Conservation (phyloP, 768 basidiomycete species). For the Vararia minispora region DNA sequence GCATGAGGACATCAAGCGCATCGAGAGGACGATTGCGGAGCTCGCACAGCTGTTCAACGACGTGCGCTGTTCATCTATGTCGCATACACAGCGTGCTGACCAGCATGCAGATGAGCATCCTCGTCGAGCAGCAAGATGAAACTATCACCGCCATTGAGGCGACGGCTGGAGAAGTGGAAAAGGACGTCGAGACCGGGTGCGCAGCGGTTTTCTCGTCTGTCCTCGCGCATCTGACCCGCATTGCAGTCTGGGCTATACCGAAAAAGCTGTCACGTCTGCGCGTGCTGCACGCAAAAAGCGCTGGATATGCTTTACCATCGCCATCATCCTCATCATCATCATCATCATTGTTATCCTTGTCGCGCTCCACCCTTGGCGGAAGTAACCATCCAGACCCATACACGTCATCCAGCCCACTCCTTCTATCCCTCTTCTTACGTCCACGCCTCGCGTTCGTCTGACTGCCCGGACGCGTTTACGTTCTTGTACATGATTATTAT, state of each 20-base stretch:
- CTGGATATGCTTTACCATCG: conserved; percentile 90
- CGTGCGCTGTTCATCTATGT: conserved; percentile 31
- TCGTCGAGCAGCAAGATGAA: conserved; percentile 93
- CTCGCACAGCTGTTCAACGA: conserved; percentile 95
- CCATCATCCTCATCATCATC: conserved; percentile 49
- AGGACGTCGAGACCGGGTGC: conserved; percentile 81
- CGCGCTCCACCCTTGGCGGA: too few species aligned
- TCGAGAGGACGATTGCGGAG: conserved; percentile 87
- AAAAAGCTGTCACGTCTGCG: conserved; percentile 80
- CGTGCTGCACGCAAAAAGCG: conserved; percentile 87
- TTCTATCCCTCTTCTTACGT: too few species aligned
- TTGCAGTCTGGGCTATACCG: conserved; percentile 65
- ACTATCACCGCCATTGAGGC: conserved; percentile 74
- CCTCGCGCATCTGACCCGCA: conserved; percentile 4
- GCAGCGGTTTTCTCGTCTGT: conserved; percentile 13
- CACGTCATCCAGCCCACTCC: too few species aligned
- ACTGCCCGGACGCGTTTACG: too few species aligned
- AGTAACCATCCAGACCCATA: too few species aligned
- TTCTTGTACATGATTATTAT: too few species aligned
- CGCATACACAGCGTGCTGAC: not conserved
- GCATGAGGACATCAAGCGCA: conserved; percentile 91
- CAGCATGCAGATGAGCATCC: conserved; percentile 68
- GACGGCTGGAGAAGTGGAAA: conserved; percentile 61
- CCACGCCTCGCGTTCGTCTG: too few species aligned
- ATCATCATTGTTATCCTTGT: conserved; percentile 55